Evolutionary conservation across 139 green algal species (phyloP).

Genomic region (Chlamydomonas schloesseri): DNA sequence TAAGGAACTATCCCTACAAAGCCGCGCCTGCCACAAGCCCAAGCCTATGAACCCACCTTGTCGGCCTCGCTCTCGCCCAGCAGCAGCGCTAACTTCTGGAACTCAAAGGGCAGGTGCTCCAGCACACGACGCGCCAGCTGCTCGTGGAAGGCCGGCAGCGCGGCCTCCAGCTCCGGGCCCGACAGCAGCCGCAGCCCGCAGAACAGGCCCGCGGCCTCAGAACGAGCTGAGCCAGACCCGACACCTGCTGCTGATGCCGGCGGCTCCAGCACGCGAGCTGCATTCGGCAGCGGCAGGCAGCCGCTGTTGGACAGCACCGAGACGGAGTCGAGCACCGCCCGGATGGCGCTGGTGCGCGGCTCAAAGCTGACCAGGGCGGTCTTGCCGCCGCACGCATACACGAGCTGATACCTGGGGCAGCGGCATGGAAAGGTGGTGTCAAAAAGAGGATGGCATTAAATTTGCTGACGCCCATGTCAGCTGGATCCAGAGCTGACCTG

Average conservation of each 20-base stretch:
- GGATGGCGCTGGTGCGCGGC: slow-evolving; percentile 35
- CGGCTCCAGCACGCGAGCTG: neutral
- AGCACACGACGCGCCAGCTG: slow-evolving; percentile 25
- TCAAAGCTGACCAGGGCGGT: neutral
- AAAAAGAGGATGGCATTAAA: too few species aligned
- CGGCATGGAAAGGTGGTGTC: too few species aligned
- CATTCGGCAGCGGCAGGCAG: neutral
- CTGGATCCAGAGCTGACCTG: slow-evolving; percentile 21
- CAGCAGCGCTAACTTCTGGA: too few species aligned
- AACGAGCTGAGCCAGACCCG: too few species aligned
- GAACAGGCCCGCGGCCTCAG: slow-evolving; percentile 20
- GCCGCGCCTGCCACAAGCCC: too few species aligned
- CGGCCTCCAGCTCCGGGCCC: slow-evolving; percentile 38
- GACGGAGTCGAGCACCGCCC: slow-evolving; percentile 49
- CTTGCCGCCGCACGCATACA: slow-evolving; percentile 56
- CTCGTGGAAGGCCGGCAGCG: neutral
- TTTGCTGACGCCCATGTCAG: too few species aligned
- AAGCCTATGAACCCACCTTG: too few species aligned
- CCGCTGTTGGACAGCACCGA: neutral
- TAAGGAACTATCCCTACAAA: too few species aligned
- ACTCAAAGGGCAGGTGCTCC: too few species aligned
- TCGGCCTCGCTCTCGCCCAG: too few species aligned
- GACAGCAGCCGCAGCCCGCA: slow-evolving; percentile 56
- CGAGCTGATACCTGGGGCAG: slow-evolving; percentile 61
- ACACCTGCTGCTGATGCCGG: neutral